Evolutionary conservation across 2,329 filamentous ascomycete genomes (phyloP).

Genomic region (Orbilia oligospora): DNA sequence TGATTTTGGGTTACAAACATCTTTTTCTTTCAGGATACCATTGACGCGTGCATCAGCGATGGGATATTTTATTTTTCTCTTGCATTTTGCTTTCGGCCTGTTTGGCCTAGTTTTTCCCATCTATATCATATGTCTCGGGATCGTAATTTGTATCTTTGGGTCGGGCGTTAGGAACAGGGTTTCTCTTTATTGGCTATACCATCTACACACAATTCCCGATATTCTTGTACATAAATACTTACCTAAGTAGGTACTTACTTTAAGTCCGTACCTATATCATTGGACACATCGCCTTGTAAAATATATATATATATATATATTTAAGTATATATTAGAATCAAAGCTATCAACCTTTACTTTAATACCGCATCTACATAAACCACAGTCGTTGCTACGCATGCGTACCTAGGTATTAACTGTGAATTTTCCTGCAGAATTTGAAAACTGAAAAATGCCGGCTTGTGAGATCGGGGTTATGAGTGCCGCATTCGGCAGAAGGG

Average conservation of each 20-base stretch:
- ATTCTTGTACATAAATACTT: conserved; percentile 10
- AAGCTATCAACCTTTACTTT: too few relatives aligned
- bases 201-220: conserved; percentile 8
- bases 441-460: background rate
- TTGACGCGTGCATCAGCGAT: conserved; percentile 30
- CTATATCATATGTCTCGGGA: background rate
- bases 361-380: background rate
- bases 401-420: too few relatives aligned
- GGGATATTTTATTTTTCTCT: conserved; percentile 12
- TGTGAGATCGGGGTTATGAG: background rate
- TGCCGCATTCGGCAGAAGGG: conserved; percentile 8
- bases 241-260: too few relatives aligned
- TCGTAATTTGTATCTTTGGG: conserved; percentile 9
- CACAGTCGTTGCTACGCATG: background rate
- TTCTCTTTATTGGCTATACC: background rate
- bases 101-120: background rate
- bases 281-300: conserved; percentile 23
- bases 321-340: too few relatives aligned
- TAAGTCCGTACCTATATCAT: conserved; percentile 1
- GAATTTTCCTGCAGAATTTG: background rate
- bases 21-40: conserved; percentile 20
- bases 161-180: conserved; percentile 10
- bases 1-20: background rate
- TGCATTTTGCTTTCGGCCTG: conserved; percentile 18
- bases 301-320: too few relatives aligned